Base-by-base conservation (phyloP, 352 stramenopile species). In the Phytophthora aleatoria region DNA sequence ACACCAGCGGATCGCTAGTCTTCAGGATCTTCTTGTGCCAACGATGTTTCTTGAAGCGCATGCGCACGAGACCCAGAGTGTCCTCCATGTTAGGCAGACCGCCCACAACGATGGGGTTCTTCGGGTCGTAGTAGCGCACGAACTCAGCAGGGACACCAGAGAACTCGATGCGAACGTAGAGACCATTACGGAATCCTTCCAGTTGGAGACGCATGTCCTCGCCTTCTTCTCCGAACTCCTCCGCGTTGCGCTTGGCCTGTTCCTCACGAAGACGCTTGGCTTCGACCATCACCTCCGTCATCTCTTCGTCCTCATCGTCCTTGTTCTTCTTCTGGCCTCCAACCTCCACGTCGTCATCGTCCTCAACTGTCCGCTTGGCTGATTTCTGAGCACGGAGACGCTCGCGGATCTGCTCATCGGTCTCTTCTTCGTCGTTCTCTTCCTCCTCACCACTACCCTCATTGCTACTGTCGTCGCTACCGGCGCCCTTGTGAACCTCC, bases 21-120 rank as follows among this genome's bases (percentile, higher is more conserved):
- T 99, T 99, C 11, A 99, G 78, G 51, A 99, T 98, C 71, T 98
- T 98, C 50, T 85, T 95, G 77, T 99, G 95, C 98, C 98, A 99
- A 53, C 98, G 89, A 76, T 99, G 98, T 74, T 99, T 99, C 84
- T 99, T 99, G 71, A 99, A 98, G 12, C 98, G 88, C 76, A 98
- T 97, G 15, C 96, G 93, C 33, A 99, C 87, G 31, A 99, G 87
- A 6, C 94, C 96, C n/a, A 98, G 67, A 15, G 86, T 93, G 28
- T 97, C 93, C 73, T 99, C 98, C 48, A 98, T 91, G 30, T 95
- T 96, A 8, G 97, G 96, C 6, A 99, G 74, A 1, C 98, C 97
- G 44, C 97, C 97, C 11, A 99, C 81, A 36, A 96, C 71, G 48
- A 96, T 93, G 5, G 88, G 88, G 52, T 85, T 91, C 44, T 89